phyloP scores from a whole-genome alignment of 2,329 filamentous ascomycete species.

The Trichoderma simmonsii region DNA sequence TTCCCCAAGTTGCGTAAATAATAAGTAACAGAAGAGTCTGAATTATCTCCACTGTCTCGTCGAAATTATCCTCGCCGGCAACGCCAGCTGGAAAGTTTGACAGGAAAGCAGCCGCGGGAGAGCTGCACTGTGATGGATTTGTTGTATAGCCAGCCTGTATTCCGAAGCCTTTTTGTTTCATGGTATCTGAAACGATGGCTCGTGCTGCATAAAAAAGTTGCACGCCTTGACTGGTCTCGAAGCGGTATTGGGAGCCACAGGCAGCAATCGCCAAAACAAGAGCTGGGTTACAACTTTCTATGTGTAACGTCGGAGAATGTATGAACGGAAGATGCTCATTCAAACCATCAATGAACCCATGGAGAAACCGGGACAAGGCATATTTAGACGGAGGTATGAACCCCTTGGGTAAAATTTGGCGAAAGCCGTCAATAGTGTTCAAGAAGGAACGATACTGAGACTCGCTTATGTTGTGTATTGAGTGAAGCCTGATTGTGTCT shows the following conservation, averaged over 20 bases:
- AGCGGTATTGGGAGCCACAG: background rate
- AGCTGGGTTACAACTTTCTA: background rate
- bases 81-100: background rate
- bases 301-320: background rate
- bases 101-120: background rate
- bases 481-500: background rate
- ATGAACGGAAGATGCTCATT: background rate
- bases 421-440: background rate
- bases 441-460: background rate
- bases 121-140: background rate
- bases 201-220: background rate
- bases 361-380: background rate
- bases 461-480: background rate
- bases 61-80: background rate
- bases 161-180: background rate
- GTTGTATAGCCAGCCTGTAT: background rate
- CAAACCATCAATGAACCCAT: background rate
- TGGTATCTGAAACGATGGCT: background rate
- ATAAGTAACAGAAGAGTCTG: background rate
- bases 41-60: background rate
- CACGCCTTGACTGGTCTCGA: background rate
- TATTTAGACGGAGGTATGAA: background rate
- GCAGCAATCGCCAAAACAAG: background rate
- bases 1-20: background rate
- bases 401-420: background rate